phyloP scores from a whole-genome alignment of 176 grass and related monocot genomes.

The Carex myosuroides region DNA sequence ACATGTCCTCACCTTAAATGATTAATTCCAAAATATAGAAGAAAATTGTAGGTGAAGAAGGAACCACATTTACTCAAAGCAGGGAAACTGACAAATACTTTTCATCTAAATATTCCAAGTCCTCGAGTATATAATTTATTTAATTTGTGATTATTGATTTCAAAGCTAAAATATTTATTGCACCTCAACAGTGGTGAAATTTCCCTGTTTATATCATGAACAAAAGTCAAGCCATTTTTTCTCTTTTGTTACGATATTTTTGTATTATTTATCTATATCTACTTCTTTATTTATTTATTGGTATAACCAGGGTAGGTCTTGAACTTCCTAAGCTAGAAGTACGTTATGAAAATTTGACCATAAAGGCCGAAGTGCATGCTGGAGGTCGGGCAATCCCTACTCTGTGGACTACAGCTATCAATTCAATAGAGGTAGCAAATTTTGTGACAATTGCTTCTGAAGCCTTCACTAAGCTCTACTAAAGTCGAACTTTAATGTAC shows the following conservation, averaged over 20 bases:
- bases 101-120: neutral
- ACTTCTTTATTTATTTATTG: neutral
- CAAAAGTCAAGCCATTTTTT: neutral
- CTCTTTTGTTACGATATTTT: neutral
- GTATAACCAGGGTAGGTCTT: conserved; percentile 46
- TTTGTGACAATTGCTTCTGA: neutral
- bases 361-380: conserved; percentile 40
- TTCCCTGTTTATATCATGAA: neutral
- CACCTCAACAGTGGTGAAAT: neutral
- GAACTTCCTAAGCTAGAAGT: conserved; percentile 74
- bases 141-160: neutral
- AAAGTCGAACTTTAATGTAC: neutral
- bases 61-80: neutral
- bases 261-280: neutral
- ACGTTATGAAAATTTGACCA: conserved; percentile 47
- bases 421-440: conserved; percentile 38
- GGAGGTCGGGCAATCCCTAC: conserved; percentile 58
- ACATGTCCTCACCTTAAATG: neutral
- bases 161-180: neutral
- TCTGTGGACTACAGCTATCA: conserved; percentile 48
- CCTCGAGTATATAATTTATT: neutral
- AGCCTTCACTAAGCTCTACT: neutral
- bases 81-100: neutral
- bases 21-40: neutral
- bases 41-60: neutral